These are phyloP conservation scores for Penicillium cosmopolitanum DNA, from an alignment of 495 filamentous ascomycete species.

Conservation along the genomic window DNA sequence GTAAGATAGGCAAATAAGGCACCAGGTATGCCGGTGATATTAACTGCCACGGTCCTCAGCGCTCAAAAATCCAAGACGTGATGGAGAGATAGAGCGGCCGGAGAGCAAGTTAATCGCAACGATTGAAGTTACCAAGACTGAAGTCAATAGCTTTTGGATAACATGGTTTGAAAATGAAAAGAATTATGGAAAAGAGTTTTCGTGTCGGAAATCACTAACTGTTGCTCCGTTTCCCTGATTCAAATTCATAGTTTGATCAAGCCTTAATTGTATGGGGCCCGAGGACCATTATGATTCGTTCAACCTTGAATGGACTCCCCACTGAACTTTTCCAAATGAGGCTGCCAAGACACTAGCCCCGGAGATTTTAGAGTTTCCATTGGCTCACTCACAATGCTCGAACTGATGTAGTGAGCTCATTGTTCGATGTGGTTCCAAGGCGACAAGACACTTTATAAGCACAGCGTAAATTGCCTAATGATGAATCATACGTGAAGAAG, in stretches of 20 bases:
- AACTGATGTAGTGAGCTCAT: too few species aligned
- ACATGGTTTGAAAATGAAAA: background rate
- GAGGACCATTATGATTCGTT: background rate
- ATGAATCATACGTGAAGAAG: too few species aligned
- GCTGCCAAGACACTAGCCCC: conserved; percentile 1
- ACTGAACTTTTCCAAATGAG: background rate
- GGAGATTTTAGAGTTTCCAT: background rate
- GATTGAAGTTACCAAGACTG: background rate
- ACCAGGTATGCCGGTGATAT: background rate
- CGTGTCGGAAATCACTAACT: background rate
- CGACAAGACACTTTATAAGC: too few species aligned
- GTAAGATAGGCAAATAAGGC: background rate
- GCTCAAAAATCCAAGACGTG: background rate
- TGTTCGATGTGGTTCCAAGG: too few species aligned
- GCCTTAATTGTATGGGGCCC: background rate
- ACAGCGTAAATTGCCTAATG: too few species aligned
- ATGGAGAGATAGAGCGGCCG: background rate
- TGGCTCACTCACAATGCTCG: background rate
- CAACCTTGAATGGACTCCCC: background rate
- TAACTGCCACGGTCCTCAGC: background rate
- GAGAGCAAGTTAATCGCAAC: background rate
- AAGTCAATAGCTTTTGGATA: background rate
- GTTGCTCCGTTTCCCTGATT: background rate
- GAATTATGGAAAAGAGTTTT: background rate
- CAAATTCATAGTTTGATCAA: background rate